Percentiles rank a stretch among this genome's conserved stretches.
Conservation (phyloP, 2,329 filamentous ascomycete genomes). For the Lizonia empirigonia region DNA sequence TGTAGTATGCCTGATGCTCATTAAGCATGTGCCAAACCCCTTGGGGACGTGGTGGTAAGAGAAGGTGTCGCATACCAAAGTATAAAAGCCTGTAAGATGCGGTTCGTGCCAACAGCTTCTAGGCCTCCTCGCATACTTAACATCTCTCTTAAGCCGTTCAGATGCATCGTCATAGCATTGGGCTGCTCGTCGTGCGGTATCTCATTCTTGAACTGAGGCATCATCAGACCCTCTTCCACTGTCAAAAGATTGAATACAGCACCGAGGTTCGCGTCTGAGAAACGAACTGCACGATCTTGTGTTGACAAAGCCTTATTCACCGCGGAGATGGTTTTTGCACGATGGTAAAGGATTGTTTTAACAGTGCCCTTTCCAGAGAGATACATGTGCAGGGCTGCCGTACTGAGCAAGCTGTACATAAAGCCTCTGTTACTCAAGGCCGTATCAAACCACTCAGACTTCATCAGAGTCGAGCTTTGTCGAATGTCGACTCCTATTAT, state of each 20-base stretch:
- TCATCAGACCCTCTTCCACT: slow-evolving; percentile 42
- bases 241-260: slow-evolving; percentile 48
- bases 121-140: slow-evolving; percentile 45
- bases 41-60: slow-evolving; percentile 22
- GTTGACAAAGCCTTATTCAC: slow-evolving; percentile 42
- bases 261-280: slow-evolving; percentile 47
- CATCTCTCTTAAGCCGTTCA: slow-evolving; percentile 44
- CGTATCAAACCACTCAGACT: slow-evolving; percentile 46
- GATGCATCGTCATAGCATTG: slow-evolving; percentile 42
- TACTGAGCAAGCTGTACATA: slow-evolving; percentile 48
- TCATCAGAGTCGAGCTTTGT: slow-evolving; percentile 43
- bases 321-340: slow-evolving; percentile 41
- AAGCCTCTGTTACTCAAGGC: slow-evolving; percentile 45
- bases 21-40: slow-evolving; percentile 44
- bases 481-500: slow-evolving; percentile 47
- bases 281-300: slow-evolving; percentile 29
- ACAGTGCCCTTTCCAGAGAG: slow-evolving; percentile 40
- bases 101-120: slow-evolving; percentile 41
- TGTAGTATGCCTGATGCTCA: slow-evolving; percentile 49
- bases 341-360: slow-evolving; percentile 41
- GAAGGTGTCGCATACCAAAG: slow-evolving; percentile 43
- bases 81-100: slow-evolving; percentile 50
- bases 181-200: slow-evolving; percentile 33
- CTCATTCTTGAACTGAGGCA: slow-evolving; percentile 29
- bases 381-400: slow-evolving; percentile 43